Conservation (phyloP, 169 alveolate genomes). For the Plasmodium berghei region DNA sequence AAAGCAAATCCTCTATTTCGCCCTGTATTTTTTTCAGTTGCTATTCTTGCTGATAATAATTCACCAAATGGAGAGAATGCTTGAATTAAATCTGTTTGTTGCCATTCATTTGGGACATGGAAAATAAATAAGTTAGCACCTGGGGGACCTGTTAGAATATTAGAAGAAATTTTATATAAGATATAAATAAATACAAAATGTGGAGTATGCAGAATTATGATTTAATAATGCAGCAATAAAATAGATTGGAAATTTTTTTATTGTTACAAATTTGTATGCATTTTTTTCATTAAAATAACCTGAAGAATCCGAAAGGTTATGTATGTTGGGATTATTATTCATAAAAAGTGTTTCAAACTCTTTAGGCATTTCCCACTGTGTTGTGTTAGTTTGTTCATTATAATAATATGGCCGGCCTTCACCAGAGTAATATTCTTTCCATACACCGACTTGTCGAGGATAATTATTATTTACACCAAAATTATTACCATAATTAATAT, state of each 20-base stretch:
- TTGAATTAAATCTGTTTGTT: conserved; percentile 87
- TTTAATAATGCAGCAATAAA: too few species aligned
- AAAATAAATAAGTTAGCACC: conserved; percentile 95
- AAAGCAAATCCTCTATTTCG: conserved; percentile 93
- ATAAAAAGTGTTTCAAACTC: conserved; percentile 83
- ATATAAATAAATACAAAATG: not conserved
- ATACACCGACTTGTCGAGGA: conserved; percentile 89
- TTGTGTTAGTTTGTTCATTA: conserved; percentile 88
- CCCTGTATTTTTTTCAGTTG: conserved; percentile 91
- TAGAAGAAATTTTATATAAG: not conserved
- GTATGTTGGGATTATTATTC: conserved; percentile 64
- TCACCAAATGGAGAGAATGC: conserved; percentile 91
- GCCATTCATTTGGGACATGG: conserved; percentile 95
- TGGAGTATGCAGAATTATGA: not conserved
- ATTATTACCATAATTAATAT: conserved; percentile 37
- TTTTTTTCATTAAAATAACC: conserved; percentile 55
- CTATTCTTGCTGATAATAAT: conserved; percentile 91
- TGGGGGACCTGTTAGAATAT: conserved; percentile 87
- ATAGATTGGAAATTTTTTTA: too few species aligned
- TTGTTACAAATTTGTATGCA: too few species aligned
- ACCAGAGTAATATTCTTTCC: conserved; percentile 90
- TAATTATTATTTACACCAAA: conserved; percentile 80
- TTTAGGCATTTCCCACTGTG: conserved; percentile 94
- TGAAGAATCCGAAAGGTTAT: conserved; percentile 75
- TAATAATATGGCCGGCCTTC: conserved; percentile 91